Evolutionary conservation across 2,329 filamentous ascomycete genomes (phyloP), one percentile per base, ranked within the genome.

Genomic region (Colletotrichum navitas): DNA sequence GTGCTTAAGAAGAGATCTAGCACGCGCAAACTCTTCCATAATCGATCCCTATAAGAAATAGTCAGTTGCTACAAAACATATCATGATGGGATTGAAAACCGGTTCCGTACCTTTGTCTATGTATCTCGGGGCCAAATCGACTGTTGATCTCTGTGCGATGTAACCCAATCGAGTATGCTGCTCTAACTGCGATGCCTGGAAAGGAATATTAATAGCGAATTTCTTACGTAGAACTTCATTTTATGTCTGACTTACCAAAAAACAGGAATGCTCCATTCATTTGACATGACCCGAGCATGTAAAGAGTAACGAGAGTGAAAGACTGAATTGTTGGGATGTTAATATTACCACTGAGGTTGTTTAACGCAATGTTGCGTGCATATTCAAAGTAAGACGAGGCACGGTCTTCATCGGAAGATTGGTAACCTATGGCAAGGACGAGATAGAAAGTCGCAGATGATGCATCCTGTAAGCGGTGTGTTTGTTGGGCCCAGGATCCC

Each of bases 241-340:
- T 1, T 24, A 2, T 29, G 34, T 24, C 34, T 16, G n/a, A 29
- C 21, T 7, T 67, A 74, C 72, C 87, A 24, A 88, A 88, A 76
- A 87, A 86, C 2, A 89, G 76, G 59, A 87, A 89, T 0, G 85
- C 85, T 1, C 85, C 85, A 67, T 87, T 88, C 75, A 88, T 87
- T 75, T 88, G 86, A 63, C 85, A 88, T 4, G 86, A 83, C 36
- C 84, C 84, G 4, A 88, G 84, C 84, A 88, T 87, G 77, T 87
- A 88, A 10, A 88, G 74, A 0, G 86, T 87, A 45, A 88, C 80
- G 18, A 88, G 81, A 0, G 84, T 79, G 49, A 88, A 88, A 0
- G 82, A 83, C 72, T 88, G 85, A 0, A 88, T 84, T 0, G 85
- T 87, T 10, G 81, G 82, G 5, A 87, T 81, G 51, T 85, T 83